Percentiles rank a stretch among this genome's conserved stretches.
Evolutionary conservation across 208 protist species (phyloP).

Genomic region (Leishmania major): DNA sequence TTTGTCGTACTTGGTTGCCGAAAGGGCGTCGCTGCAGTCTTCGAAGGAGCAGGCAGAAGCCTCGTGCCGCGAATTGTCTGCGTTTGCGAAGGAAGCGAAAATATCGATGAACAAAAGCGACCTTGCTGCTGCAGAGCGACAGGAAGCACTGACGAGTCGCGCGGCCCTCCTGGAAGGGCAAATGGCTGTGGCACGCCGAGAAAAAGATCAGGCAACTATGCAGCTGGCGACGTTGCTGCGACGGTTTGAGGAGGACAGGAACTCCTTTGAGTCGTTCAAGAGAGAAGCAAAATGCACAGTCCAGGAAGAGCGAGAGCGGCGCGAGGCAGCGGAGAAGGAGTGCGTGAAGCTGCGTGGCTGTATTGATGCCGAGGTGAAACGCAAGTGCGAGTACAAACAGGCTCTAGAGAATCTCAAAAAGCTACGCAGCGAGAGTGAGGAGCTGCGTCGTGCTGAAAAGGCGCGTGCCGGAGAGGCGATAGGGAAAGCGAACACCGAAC

Average conservation of each 20-base stretch:
- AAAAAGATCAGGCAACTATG: slow-evolving; percentile 12
- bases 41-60: slow-evolving; percentile 26
- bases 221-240: slow-evolving; percentile 25
- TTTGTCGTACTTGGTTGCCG: background rate
- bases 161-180: slow-evolving; percentile 23
- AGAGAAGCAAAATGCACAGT: slow-evolving; percentile 14
- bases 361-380: slow-evolving; percentile 65
- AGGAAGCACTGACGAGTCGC: slow-evolving; percentile 23
- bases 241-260: slow-evolving; percentile 37
- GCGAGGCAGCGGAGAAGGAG: slow-evolving; percentile 28
- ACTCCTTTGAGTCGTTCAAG: slow-evolving; percentile 10
- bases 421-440: slow-evolving; percentile 68
- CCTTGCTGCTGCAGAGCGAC: slow-evolving; percentile 29
- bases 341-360: slow-evolving; percentile 47
- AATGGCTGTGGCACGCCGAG: background rate
- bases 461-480: slow-evolving; percentile 62
- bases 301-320: slow-evolving; percentile 24
- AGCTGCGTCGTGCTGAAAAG: slow-evolving; percentile 57
- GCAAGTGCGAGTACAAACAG: slow-evolving; percentile 82
- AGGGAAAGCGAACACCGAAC: slow-evolving; percentile 64
- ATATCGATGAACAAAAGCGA: slow-evolving; percentile 25
- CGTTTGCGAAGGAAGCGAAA: slow-evolving; percentile 39
- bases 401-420: slow-evolving; percentile 67
- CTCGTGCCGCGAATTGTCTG: slow-evolving; percentile 32
- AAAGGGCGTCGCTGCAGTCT: slow-evolving; percentile 1